Evolutionary conservation across 2,329 filamentous ascomycete species (phyloP).

Genomic region (Geosmithia morbida): DNA sequence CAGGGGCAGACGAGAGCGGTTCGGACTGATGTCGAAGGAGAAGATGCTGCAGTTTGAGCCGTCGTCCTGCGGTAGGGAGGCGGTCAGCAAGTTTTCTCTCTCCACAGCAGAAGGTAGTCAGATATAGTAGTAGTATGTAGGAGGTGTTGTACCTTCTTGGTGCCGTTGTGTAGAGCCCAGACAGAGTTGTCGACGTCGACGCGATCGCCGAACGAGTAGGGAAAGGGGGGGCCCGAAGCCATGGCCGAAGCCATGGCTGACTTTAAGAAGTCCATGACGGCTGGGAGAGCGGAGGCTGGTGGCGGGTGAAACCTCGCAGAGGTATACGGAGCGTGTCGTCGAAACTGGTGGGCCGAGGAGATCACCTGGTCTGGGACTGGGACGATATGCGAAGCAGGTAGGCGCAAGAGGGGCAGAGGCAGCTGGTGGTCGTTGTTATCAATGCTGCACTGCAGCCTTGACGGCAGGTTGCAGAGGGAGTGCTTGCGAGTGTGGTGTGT

Average conservation of each 20-base stretch:
- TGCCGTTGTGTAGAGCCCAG: slow-evolving; percentile 93
- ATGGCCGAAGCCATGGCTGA: slow-evolving; percentile 95
- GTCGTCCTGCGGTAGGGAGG: slow-evolving; percentile 52
- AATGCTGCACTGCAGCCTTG: too few species aligned
- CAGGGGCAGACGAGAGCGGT: slow-evolving; percentile 68
- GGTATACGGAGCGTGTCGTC: too few species aligned
- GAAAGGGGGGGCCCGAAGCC: slow-evolving; percentile 84
- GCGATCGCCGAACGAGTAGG: slow-evolving; percentile 83
- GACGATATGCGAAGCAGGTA: too few species aligned
- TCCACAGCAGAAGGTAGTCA: not conserved
- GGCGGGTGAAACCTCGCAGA: not conserved
- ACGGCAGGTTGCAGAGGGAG: too few species aligned
- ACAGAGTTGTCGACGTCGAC: slow-evolving; percentile 88
- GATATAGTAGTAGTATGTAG: not conserved
- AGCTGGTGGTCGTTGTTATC: too few species aligned
- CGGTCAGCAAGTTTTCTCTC: not conserved
- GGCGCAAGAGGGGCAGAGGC: too few species aligned
- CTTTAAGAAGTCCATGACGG: slow-evolving; percentile 87
- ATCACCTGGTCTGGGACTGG: too few species aligned
- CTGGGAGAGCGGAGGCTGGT: not conserved
- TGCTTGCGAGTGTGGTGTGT: too few species aligned
- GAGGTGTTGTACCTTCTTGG: slow-evolving; percentile 55
- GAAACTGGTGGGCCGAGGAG: too few species aligned
- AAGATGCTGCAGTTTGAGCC: slow-evolving; percentile 92
- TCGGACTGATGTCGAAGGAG: slow-evolving; percentile 76